Base-by-base conservation (phyloP, 352 stramenopile species). In the Phytophthora sojae region DNA sequence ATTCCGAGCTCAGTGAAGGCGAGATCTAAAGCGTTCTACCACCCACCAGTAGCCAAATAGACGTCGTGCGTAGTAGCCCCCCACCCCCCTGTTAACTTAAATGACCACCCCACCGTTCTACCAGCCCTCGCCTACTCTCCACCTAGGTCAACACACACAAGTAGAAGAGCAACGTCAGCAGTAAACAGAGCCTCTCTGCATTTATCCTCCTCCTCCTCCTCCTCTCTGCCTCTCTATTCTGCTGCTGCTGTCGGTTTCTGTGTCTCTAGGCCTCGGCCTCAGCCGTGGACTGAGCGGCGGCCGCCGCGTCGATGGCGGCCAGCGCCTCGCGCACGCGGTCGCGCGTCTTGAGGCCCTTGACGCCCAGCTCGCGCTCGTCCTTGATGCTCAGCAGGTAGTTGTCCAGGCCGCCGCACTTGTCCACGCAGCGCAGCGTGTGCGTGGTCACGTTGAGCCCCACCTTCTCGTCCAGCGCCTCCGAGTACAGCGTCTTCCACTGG, bases 381-480 rank as follows among this genome's bases (percentile, higher is more conserved):
- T 92, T 97, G 71, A 95, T 88, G 67, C 86, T 93, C 69, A 98
- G 73, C 32, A 99, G 80, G 81, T 98, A 99, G 75, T 98, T 96
- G 81, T 99, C 96, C 64, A 99, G 82, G 6, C 95, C 95, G 42
- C 96, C 96, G 32, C 73, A 80, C 79, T 98, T 98, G 84, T 99
- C 96, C 66, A 99, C 94, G 57, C 86, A 97, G 11, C 95, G 87
- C 70, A 99, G 72, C 35, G 96, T 96, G 71, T 94, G 86, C 7
- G 96, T 90, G 50, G 96, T 99, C 30, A 99, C 79, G 76, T 98
- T 97, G 51, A 98, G 96, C 5, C 73, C 81, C 44, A 99, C 80
- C 83, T 96, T 97, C 81, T 97, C 93, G 76, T 98, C 93, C 70
- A 98, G 79, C 42, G 93, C 83, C 77, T 98, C 93, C 55, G 83